Evolutionary conservation across 202 grass and related monocot species (phyloP).

Genomic region (Schoenoplectus triqueter): DNA sequence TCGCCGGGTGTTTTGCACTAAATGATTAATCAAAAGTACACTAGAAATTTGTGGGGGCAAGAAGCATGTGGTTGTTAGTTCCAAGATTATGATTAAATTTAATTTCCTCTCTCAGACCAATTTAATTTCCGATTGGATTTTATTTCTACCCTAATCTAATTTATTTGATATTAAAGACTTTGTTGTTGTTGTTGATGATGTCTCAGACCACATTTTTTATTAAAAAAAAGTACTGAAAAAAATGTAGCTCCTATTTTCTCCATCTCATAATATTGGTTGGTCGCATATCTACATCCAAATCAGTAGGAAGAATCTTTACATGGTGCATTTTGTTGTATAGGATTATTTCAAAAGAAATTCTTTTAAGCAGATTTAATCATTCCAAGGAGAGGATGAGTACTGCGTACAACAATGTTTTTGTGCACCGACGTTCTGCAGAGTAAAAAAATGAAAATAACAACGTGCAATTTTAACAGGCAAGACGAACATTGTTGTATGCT

Average conservation of each 20-base stretch:
- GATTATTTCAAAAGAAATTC: background rate
- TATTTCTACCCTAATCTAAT: too few relatives aligned
- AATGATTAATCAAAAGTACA: background rate
- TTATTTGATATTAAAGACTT: too few relatives aligned
- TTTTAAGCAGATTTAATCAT: background rate
- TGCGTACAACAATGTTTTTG: background rate
- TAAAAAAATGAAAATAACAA: background rate
- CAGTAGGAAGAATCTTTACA: slow-evolving; percentile 31
- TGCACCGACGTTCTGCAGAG: background rate
- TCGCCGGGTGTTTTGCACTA: slow-evolving; percentile 25
- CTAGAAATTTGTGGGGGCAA: slow-evolving; percentile 16
- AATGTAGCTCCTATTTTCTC: background rate
- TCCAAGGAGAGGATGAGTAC: too few relatives aligned
- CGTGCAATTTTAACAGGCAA: background rate
- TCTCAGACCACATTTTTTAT: background rate
- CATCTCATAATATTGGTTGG: slow-evolving; percentile 26
- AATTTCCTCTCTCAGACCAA: background rate
- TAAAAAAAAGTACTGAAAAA: background rate
- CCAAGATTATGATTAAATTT: slow-evolving; percentile 23
- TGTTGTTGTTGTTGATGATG: too few relatives aligned
- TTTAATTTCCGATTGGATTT: too few relatives aligned
- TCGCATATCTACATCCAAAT: slow-evolving; percentile 31
- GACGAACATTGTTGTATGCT: background rate
- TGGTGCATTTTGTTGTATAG: background rate
- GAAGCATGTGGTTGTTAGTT: slow-evolving; percentile 37